Evolutionary conservation across 345 rosid genomes (phyloP).

Genomic region (Eucalyptus regnans): DNA sequence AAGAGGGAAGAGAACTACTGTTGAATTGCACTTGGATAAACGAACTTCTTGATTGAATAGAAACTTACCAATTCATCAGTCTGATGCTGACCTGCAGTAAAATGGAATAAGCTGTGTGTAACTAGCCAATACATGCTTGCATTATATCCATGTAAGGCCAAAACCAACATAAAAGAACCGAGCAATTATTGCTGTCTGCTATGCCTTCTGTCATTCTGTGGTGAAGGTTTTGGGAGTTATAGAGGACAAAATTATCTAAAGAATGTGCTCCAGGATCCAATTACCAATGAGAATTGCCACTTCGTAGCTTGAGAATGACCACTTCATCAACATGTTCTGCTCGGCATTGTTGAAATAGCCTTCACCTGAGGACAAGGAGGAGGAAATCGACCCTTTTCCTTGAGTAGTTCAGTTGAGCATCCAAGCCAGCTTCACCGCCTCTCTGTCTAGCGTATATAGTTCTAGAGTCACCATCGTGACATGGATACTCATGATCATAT

Average conservation of each 20-base stretch:
- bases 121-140: not conserved
- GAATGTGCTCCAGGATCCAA: not conserved
- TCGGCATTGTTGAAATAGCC: not conserved
- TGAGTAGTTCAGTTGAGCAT: not conserved
- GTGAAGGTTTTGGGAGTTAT: not conserved
- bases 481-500: not conserved
- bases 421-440: not conserved
- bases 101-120: not conserved
- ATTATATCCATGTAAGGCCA: not conserved
- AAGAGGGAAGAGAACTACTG: not conserved
- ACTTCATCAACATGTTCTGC: not conserved
- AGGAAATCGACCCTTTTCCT: not conserved
- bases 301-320: not conserved
- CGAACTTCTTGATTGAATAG: not conserved
- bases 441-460: not conserved
- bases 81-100: not conserved
- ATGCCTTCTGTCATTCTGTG: not conserved
- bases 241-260: not conserved
- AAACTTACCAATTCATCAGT: not conserved
- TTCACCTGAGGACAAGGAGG: not conserved
- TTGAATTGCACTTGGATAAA: not conserved
- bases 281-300: not conserved
- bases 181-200: not conserved
- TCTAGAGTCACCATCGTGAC: not conserved
- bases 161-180: not conserved